Base-by-base conservation (phyloP, 495 filamentous ascomycete genomes). In the Aspergillus nanangensis region DNA sequence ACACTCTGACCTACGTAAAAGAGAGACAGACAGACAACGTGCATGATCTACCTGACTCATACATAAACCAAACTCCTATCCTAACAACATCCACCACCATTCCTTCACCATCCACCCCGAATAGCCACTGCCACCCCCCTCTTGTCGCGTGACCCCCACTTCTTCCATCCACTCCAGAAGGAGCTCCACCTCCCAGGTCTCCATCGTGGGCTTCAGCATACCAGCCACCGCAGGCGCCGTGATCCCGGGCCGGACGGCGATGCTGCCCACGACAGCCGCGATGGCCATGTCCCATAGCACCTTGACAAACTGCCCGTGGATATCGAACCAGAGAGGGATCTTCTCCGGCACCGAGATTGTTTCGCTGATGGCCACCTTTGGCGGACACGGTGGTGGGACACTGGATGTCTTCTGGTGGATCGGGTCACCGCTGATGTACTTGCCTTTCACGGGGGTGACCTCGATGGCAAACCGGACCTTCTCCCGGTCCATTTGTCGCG, bases 321-420 rank as follows among this genome's bases (percentile, higher is more conserved):
- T 84, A 61, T 89, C 87, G 48, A 78, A 79, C 90, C 90, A 96
- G 20, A 90, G 63, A 0, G 90, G 90, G 15, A 88, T 69, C 53
- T 58, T 80, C 56, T 51, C 67, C 9, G 58, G 55, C 13, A 49
- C 11, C 8, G 37, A 13, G 64, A 67, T 33, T 55, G 51, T 5
- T 41, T 38, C 5, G 8, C 45, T 38, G 22, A 44, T 14, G 9
- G 14, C 41, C 0, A 29, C 33, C 3, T 23, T 29, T 13, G 61
- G 69, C 27, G 56, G 57, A 18, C 48, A 42, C 4, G 64, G 72
- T 25, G 52, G 61, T 33, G 52, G 63, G 41, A 44, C 56, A 20
- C 34, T 25, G 19, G 47, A 36, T 2, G 52, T 38, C 1, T 43
- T 45, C 1, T 56, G 51, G 4, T 60, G 23, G 0, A 88, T 55